Evolutionary conservation across 192 early-diverging fungal species (phyloP), one percentile per base, ranked within the genome.

Genomic region (Obelidium mucronatum): DNA sequence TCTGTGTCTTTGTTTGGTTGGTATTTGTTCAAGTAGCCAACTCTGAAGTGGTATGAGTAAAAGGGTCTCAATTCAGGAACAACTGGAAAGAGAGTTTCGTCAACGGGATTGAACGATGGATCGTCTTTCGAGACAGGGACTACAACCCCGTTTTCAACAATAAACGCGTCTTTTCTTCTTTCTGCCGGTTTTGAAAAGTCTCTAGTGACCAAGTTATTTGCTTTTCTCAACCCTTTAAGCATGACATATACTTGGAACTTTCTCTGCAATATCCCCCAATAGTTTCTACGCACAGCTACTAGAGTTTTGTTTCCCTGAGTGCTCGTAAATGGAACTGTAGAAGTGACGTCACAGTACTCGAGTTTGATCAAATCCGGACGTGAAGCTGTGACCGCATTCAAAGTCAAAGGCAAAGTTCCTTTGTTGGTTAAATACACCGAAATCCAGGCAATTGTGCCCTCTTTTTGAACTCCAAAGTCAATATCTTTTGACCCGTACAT

Each of bases 391-490:
- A 89, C 69, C 17, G 80, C 78, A 67, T 82, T 85, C 33, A 90
- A 44, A n/a, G 74, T 73, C 19, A 90, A 76, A 28, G 89, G 86
- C 17, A 90, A 71, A 8, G 89, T 87, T 3, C 89, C 89, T 44
- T 83, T 83, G 77, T 90, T 90, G 0, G 85, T 87, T 6, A 89
- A 33, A 54, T 87, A 83, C 26, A 88, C 39, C 2, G 84, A 82
- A 11, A 83, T 75, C 79, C 77, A 90, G 13, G 84, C 85, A 42
- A 90, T 80, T 8, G 84, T 85, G 2, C 85, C 85, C 53, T 90
- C 88, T 15, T 78, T 51, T 40, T 84, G 83, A 48, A 77, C 58
- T 6, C 88, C 88, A 67, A 90, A 86, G 58, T 90, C 88, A 33
- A 90, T 75, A 60, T 84, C 83, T 70, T 86, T 88, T 26, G 79